Base-by-base conservation (phyloP, 2,329 filamentous ascomycete species). In the Torrubiellomyces zombiae region DNA sequence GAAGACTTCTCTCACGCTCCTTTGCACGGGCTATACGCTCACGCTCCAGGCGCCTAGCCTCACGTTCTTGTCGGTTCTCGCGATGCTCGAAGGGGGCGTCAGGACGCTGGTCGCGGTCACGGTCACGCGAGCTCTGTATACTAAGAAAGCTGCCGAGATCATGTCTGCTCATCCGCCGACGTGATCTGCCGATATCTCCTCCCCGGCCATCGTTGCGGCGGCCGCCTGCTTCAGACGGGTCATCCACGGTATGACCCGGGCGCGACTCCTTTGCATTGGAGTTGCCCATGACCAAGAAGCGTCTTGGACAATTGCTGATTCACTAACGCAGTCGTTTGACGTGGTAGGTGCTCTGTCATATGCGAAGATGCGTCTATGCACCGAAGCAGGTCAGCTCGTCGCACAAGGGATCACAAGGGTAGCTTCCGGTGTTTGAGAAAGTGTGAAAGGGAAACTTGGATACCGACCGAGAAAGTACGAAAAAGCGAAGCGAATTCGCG, bases 51-150 rank as follows among this genome's bases (percentile, higher is more conserved):
- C 75, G 78, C 33, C 86, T 67, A 12, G 82, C 82, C 47, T 98
- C 89, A 20, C 82, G 69, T 53, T 95, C 89, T 38, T 86, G 80
- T 44, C 76, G 85, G 6, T 83, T 94, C 54, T 95, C 86, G 30
- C 81, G 69, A 29, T 82, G 75, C 34, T 68, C 63, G 29, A 64
- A 63, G 0, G 61, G 60, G 5, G 39, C 53, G 41, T 63, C 43
- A 28, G 44, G 34, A 37, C 51, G 29, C n/a, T n/a, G n/a, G 8
- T 31, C 29, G 11, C 29, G 35, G 34, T 45, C 34, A 38, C 55
- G 38, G 42, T 55, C 38, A 11, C 48, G 45, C 3, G 55, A 51
- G 11, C 45, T 38, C 15, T 54, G 38, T 7, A 66, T 36, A 12
- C 55, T 56, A 15, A 68, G 46, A 8, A 63, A 43, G 14, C 50